These are phyloP conservation scores for Boletus tomentosulus DNA, from an alignment of 768 basidiomycete genomes.

Conservation along the genomic window DNA sequence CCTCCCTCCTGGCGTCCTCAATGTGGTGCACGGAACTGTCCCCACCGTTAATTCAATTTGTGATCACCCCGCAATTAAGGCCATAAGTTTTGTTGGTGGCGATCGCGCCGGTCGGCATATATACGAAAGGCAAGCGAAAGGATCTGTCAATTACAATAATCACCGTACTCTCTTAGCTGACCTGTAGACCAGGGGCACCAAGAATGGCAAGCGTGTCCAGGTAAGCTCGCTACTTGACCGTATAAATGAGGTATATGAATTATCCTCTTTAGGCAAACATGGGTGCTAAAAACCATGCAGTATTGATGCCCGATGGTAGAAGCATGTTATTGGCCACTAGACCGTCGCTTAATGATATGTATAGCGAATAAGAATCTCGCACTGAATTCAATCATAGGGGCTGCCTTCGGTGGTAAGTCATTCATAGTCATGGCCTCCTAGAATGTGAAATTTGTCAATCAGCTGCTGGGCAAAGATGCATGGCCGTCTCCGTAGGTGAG, in stretches of 20 bases:
- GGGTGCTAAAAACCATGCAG: conserved; percentile 96
- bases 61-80: conserved; percentile 86
- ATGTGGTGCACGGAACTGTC: conserved; percentile 86
- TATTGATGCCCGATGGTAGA: conserved; percentile 90
- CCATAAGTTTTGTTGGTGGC: conserved; percentile 95
- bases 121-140: conserved; percentile 61
- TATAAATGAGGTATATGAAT: background rate
- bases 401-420: conserved; percentile 79
- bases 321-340: background rate
- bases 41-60: conserved; percentile 93
- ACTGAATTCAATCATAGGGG: conserved; percentile 88
- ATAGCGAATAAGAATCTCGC: conserved; percentile 88
- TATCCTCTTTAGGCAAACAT: conserved; percentile 53
- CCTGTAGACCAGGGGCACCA: conserved; percentile 55
- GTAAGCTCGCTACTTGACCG: conserved; percentile 31
- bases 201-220: conserved; percentile 87
- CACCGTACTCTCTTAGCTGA: conserved; percentile 5
- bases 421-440: conserved; percentile 16
- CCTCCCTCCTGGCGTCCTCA: conserved; percentile 83
- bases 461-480: conserved; percentile 97
- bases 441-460: conserved; percentile 20
- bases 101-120: conserved; percentile 93
- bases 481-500: conserved; percentile 91
- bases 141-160: background rate
- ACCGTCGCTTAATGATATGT: background rate